Percentiles rank a stretch among this genome's conserved stretches.
These are phyloP conservation scores for Cryomyces minteri DNA, from an alignment of 495 filamentous ascomycete species.

Conservation along the genomic window DNA sequence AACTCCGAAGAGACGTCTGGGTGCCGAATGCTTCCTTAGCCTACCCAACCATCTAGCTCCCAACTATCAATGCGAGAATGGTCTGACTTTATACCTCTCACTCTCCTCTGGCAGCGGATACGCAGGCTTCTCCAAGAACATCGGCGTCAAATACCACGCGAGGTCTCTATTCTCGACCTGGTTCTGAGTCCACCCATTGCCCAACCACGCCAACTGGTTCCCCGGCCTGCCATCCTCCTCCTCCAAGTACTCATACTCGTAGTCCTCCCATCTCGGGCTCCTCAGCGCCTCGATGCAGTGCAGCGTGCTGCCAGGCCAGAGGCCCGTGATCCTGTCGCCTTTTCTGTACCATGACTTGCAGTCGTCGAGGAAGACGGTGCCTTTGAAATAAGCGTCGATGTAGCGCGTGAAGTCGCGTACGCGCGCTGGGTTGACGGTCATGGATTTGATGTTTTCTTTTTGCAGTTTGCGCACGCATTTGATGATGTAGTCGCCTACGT, in stretches of 20 bases:
- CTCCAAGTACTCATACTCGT: constrained; percentile 3
- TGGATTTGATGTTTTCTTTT: constrained; percentile 7
- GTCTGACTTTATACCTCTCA: neutral
- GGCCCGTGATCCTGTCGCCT: constrained; percentile 2
- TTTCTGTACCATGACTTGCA: constrained; percentile 9
- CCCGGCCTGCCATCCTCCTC: neutral
- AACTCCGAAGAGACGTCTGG: too few relatives aligned
- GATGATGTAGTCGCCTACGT: constrained; percentile 12
- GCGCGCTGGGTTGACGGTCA: constrained; percentile 8
- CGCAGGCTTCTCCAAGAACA: neutral
- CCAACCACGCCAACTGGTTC: neutral
- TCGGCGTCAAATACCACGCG: neutral
- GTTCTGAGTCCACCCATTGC: neutral
- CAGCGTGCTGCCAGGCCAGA: constrained; percentile 17
- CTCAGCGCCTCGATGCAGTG: constrained; percentile 16
- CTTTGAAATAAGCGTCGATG: constrained; percentile 7
- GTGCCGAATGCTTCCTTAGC: too few relatives aligned
- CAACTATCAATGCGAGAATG: neutral
- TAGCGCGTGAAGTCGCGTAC: constrained; percentile 11
- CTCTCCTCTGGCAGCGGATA: neutral
- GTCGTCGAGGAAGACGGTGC: constrained; percentile 8
- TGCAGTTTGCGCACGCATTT: constrained; percentile 6
- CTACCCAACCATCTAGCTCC: constrained; percentile 2
- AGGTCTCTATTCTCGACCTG: neutral
- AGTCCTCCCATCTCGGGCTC: constrained; percentile 18